phyloP scores from a whole-genome alignment of 2,329 filamentous ascomycete genomes.

The Colletotrichum sp. region DNA sequence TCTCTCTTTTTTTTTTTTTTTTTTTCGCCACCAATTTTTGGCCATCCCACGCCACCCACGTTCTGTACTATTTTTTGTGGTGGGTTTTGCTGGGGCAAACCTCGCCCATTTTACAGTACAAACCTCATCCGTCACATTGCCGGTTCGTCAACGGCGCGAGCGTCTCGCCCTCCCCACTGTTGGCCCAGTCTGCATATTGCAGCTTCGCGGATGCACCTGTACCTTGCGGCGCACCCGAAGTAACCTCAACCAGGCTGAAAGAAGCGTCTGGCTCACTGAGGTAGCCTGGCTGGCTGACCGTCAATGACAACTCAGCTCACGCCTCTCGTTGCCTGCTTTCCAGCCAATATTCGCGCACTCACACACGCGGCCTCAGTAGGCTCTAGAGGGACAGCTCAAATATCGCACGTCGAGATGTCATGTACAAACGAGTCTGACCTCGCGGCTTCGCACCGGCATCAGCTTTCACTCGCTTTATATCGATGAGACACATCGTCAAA shows the following conservation, averaged over 20 bases:
- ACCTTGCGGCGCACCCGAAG: constrained; percentile 1
- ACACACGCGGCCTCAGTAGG: not conserved
- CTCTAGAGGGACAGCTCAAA: not conserved
- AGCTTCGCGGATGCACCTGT: not conserved
- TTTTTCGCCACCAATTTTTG: no score
- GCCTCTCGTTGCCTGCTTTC: not conserved
- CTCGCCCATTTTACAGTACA: not conserved
- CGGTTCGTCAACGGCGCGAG: not conserved
- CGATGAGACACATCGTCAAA: constrained; percentile 8
- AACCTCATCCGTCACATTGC: not conserved
- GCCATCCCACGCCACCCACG: no score
- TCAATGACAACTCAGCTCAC: not conserved
- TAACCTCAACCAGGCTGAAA: not conserved
- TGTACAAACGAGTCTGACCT: not conserved
- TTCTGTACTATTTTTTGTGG: no score
- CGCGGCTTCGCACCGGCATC: not conserved
- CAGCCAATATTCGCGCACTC: not conserved
- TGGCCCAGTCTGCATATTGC: not conserved
- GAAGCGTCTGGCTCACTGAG: not conserved
- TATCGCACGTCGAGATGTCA: not conserved
- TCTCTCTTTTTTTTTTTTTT: not conserved
- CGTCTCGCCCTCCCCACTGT: not conserved
- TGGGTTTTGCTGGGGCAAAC: no score
- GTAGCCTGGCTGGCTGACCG: not conserved
- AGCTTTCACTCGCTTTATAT: not conserved